A percentile compares a stretch with the other conserved stretches of the same genome.
Conservation (phyloP, 1,284 basidiomycete species). For the Sphagnurus paluster region DNA sequence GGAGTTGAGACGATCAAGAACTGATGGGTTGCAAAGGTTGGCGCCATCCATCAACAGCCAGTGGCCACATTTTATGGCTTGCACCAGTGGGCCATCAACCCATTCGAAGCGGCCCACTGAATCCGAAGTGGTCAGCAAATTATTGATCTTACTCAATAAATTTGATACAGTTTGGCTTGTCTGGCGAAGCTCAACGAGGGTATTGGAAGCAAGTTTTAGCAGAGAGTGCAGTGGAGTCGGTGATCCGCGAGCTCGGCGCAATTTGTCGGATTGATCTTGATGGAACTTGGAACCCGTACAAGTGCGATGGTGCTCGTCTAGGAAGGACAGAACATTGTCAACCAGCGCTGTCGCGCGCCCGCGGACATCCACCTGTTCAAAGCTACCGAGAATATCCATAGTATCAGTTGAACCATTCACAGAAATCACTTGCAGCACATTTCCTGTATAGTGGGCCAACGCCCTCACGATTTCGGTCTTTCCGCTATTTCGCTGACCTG, state of each 20-base stretch:
- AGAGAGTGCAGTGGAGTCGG: conserved; percentile 14
- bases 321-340: conserved; percentile 38
- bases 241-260: conserved; percentile 24
- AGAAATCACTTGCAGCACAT: conserved; percentile 70
- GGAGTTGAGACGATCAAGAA: conserved; percentile 96
- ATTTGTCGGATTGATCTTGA: conserved; percentile 19
- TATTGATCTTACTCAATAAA: conserved; percentile 22
- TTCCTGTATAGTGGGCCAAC: conserved; percentile 75
- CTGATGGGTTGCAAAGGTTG: conserved; percentile 94
- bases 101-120: conserved; percentile 80
- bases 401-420: conserved; percentile 92
- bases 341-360: conserved; percentile 41
- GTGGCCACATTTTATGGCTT: conserved; percentile 82
- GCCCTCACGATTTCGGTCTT: conserved; percentile 80
- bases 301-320: conserved; percentile 43
- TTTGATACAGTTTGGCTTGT: conserved; percentile 3
- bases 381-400: conserved; percentile 92
- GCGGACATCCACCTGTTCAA: conserved; percentile 81
- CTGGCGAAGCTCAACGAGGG: conserved; percentile 12
- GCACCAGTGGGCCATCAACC: conserved; percentile 94
- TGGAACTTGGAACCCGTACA: conserved; percentile 32
- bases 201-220: conserved; percentile 16
- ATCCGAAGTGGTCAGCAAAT: conserved; percentile 21
- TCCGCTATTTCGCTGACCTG: conserved; percentile 74
- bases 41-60: conserved; percentile 95